phyloP scores from a whole-genome alignment of 2,329 filamentous ascomycete genomes.

The Mollisiaceae sp. region DNA sequence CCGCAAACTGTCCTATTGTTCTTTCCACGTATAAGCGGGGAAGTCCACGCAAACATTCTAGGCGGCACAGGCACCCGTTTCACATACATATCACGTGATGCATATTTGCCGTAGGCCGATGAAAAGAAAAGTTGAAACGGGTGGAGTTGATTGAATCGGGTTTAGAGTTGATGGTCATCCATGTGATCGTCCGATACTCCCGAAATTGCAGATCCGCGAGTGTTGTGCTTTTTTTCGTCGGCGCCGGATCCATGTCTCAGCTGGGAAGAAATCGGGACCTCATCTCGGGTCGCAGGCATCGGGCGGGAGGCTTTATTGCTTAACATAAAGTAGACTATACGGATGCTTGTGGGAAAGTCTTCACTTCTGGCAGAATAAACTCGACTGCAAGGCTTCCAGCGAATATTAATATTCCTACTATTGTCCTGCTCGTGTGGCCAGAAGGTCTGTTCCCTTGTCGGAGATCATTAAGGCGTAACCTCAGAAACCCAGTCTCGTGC shows the following conservation, averaged over 20 bases:
- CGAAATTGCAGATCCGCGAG: background rate
- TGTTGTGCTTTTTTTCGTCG: background rate
- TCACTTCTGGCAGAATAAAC: no score
- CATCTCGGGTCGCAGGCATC: no score
- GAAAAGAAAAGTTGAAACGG: background rate
- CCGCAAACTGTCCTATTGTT: background rate
- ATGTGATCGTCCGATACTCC: background rate
- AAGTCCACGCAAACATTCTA: slow-evolving; percentile 16
- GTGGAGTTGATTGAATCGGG: slow-evolving; percentile 1
- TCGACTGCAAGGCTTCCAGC: no score
- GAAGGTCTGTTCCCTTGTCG: background rate
- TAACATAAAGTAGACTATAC: background rate
- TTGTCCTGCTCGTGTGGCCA: background rate
- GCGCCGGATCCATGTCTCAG: slow-evolving; percentile 1
- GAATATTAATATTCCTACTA: no score
- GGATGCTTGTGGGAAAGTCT: no score
- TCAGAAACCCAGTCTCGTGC: background rate
- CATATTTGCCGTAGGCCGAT: background rate
- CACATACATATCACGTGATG: background rate
- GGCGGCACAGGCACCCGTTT: background rate
- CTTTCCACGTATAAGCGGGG: slow-evolving; percentile 4
- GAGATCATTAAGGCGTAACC: background rate
- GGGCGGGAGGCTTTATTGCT: background rate
- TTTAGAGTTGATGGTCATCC: background rate
- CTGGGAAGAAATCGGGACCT: background rate